These are phyloP conservation scores for Cajanus cajan DNA, from an alignment of 306 rosid species.

Conservation along the genomic window DNA sequence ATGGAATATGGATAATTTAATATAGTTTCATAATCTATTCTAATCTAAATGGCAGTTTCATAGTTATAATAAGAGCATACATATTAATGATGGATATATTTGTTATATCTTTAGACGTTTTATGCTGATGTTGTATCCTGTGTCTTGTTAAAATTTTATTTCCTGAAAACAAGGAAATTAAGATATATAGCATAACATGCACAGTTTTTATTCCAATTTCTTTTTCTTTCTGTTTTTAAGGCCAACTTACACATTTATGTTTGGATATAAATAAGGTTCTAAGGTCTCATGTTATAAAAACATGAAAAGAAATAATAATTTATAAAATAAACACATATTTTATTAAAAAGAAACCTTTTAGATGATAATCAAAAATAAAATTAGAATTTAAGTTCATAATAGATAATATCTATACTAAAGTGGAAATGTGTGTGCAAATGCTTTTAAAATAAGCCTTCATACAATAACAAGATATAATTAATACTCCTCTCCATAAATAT, in stretches of 20 bases:
- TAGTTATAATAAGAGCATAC: neutral
- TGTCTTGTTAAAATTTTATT: constrained; percentile 1
- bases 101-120: neutral
- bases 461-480: too few species aligned
- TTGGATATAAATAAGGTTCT: too few species aligned
- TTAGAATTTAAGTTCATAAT: too few species aligned
- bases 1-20: neutral
- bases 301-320: too few species aligned
- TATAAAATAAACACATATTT: too few species aligned
- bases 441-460: too few species aligned
- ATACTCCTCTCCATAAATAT: too few species aligned
- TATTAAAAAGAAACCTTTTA: too few species aligned
- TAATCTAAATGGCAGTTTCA: neutral
- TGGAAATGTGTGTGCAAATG: too few species aligned
- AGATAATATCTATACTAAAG: too few species aligned
- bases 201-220: neutral
- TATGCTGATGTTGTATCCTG: constrained; percentile 6
- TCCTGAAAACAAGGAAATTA: neutral
- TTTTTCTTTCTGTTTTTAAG: neutral
- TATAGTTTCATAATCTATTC: neutral
- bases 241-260: neutral
- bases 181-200: neutral
- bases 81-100: neutral
- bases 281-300: too few species aligned
- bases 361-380: too few species aligned